phyloP scores from a whole-genome alignment of 768 basidiomycete genomes.

The Calocybe indica region DNA sequence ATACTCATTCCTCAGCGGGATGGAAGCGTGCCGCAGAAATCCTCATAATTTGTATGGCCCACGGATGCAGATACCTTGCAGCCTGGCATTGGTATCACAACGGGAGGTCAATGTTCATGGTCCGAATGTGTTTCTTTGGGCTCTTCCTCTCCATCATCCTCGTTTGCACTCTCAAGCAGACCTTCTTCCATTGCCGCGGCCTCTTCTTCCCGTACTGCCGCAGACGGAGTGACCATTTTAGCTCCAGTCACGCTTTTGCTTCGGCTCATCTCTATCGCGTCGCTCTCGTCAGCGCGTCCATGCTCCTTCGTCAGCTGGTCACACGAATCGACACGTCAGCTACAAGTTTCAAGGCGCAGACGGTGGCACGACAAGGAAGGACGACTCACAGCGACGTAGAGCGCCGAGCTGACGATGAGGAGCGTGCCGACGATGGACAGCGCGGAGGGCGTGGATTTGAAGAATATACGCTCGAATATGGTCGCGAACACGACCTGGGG shows the following conservation, averaged over 20 bases:
- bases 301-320: not conserved
- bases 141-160: not conserved
- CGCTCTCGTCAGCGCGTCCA: not conserved
- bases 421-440: constrained; percentile 57
- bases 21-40: no score
- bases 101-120: no score
- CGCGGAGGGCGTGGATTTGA: constrained; percentile 50
- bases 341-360: no score
- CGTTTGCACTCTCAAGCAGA: not conserved
- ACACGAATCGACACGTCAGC: no score
- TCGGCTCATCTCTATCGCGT: not conserved
- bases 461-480: constrained; percentile 59
- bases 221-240: no score
- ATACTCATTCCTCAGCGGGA: no score
- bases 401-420: constrained; percentile 58
- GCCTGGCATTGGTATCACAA: no score
- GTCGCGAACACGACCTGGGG: constrained; percentile 61
- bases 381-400: constrained; percentile 57
- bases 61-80: no score
- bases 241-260: no score
- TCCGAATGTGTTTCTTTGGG: no score
- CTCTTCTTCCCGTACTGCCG: not conserved
- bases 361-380: not conserved
- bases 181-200: not conserved
- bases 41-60: no score